Evolutionary conservation across 352 stramenopile species (phyloP), one percentile per base, ranked within the genome.

Genomic region (Globisporangium carolinianum): DNA sequence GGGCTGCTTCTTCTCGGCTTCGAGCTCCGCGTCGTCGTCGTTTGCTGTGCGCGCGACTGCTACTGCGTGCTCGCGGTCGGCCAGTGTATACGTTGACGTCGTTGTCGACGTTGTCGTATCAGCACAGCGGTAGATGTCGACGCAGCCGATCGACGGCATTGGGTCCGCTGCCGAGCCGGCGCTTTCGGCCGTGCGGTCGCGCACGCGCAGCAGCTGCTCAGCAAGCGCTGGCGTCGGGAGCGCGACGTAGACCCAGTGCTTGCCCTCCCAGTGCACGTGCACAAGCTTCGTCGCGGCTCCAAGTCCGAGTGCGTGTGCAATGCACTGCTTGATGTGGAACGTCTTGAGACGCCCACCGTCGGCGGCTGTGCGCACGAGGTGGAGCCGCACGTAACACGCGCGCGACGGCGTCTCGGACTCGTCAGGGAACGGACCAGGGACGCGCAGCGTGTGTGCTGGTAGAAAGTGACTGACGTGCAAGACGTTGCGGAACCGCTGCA

Each of bases 321-420:
- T 67, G 63, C 77, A 89, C 36, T 87, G 79, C 58, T 91, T 83
- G 61, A 91, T 87, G 58, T 89, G 82, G 57, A 86, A 86, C 24
- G 67, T 76, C 65, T 86, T 86, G 42, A 91, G 55, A 17, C 45
- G 58, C 18, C 69, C 69, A 11, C 69, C 39, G 39, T 8, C 61
- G 24, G 63, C 50, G n/a, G 69, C 72, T 12, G 74, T 87, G 24
- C 82, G 69, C 5, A 80, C 70, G 36, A 91, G 57, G 32, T 79
- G 57, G 41, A 89, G 66, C 3, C 75, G 77, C 6, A 91, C 48
- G 60, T 84, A 87, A 12, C 58, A 66, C 8, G 64, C 72, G 37
- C 82, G 76, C 17, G 73, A 78, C 15, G 79, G 79, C 51, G 76
- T 87, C 8, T 35, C 56, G 0, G 65, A 71, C 14, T 75, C 52